Evolutionary conservation across 1,284 basidiomycete species (phyloP).

Genomic region (Ustilago hordei): DNA sequence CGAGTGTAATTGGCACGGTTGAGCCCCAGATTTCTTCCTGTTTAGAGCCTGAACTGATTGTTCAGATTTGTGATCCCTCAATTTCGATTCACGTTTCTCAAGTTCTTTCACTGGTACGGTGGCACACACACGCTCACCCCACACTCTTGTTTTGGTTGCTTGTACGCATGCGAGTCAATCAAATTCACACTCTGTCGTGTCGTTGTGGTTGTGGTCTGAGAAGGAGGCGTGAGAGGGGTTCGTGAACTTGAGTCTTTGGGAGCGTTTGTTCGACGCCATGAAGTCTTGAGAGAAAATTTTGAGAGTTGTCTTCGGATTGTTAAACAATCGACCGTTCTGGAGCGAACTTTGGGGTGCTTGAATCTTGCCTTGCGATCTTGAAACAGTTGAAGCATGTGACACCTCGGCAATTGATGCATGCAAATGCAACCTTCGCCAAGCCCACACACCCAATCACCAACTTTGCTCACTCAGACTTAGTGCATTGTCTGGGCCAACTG

Average conservation of each 20-base stretch:
- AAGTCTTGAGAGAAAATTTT: background rate
- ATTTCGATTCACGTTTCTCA: background rate
- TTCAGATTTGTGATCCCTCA: background rate
- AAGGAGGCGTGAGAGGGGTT: background rate
- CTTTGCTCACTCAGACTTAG: too few species aligned
- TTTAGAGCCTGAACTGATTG: background rate
- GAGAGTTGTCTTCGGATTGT: too few species aligned
- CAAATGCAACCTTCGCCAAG: too few species aligned
- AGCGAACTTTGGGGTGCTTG: too few species aligned
- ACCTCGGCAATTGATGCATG: too few species aligned
- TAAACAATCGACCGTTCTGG: too few species aligned
- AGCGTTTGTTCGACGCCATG: background rate
- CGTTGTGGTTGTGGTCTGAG: background rate
- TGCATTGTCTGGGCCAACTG: too few species aligned
- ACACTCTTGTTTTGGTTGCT: background rate
- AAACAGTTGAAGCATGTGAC: too few species aligned
- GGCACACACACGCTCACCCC: background rate
- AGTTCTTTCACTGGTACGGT: background rate
- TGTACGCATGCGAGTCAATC: background rate
- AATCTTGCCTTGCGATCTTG: too few species aligned
- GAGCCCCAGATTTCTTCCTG: background rate
- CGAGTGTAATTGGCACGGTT: constrained; percentile 55
- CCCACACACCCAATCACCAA: too few species aligned
- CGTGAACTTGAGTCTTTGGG: background rate
- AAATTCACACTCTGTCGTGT: background rate